phyloP scores from a whole-genome alignment of 108 stramenopile genomes.

The Skeletonema tropicum region DNA sequence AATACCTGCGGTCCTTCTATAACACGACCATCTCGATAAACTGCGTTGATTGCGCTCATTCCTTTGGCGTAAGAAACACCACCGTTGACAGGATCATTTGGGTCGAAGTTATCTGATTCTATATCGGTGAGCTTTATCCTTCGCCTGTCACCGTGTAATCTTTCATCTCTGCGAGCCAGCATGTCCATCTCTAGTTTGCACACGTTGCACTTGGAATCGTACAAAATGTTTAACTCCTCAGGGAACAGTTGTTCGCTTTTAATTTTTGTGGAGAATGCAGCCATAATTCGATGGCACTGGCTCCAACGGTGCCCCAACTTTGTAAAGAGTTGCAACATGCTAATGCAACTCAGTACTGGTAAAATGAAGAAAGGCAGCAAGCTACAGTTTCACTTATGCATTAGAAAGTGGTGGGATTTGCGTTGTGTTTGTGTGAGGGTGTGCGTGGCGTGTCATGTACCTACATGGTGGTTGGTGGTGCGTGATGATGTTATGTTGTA shows the following conservation, averaged over 20 bases:
- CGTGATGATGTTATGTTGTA: too few relatives aligned
- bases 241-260: constrained; percentile 36
- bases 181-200: constrained; percentile 69
- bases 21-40: constrained; percentile 49
- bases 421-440: too few relatives aligned
- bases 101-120: constrained; percentile 50
- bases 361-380: too few relatives aligned
- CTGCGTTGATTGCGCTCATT: constrained; percentile 63
- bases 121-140: constrained; percentile 63
- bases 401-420: too few relatives aligned
- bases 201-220: constrained; percentile 71
- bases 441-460: too few relatives aligned
- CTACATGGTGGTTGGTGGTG: too few relatives aligned
- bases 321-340: neutral
- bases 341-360: neutral
- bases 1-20: constrained; percentile 63
- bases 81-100: constrained; percentile 56
- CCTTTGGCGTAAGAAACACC: constrained; percentile 52
- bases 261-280: neutral
- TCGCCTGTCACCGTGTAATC: constrained; percentile 8
- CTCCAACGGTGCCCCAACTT: neutral
- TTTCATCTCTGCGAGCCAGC: constrained; percentile 44
- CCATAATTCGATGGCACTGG: neutral
- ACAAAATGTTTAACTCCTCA: constrained; percentile 65
- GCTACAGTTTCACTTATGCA: too few relatives aligned